Base-by-base conservation (phyloP, 148 eudicot genomes). In the Amaranthus cruentus region DNA sequence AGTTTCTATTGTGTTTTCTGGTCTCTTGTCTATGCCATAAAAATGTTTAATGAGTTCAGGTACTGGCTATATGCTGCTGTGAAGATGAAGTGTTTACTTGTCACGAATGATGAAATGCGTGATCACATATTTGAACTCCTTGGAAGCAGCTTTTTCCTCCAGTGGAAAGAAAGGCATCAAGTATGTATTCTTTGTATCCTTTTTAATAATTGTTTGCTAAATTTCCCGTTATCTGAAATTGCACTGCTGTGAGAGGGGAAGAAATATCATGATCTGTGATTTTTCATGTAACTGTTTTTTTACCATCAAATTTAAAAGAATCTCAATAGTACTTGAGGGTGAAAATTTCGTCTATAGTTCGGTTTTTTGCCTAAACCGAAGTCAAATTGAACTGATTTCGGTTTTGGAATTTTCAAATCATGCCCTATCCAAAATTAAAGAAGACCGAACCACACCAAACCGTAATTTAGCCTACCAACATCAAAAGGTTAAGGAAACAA, bases 31-130 rank as follows among this genome's bases (percentile, higher is more conserved):
- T 48, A 54, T 47, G 43, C 66, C 59, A 62, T 58, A 21, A 14
- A 11, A 15, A 13, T 18, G 68, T 46, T 75, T 42, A 73, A 46
- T 66, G n/a, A 53, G 18, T 67, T 65, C 66, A 91, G 98, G 98
- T 95, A 91, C 73, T 95, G 97, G 98, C 93, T 95, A 57, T 95
- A 91, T 83, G 98, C 97, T 78, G 90, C 97, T 63, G 96, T 95
- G 42, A 95, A 85, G 76, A 86, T 89, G 4, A 88, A 90, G 89
- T 91, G 98, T 81, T 81, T 91, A 81, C 89, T 91, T 70, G 89
- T 91, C 69, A 91, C 98, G 61, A 95, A 95, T 81, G 98, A 95
- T 67, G 98, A 95, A 82, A 91, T 95, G 98, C 91, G 97, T 71
- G 97, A 95, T 85, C 98, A 95, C 80, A 91, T 95, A 55, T 95